Evolutionary conservation across 768 basidiomycete species (phyloP), one percentile per base, ranked within the genome.

Genomic region (Psilocybe sp.): DNA sequence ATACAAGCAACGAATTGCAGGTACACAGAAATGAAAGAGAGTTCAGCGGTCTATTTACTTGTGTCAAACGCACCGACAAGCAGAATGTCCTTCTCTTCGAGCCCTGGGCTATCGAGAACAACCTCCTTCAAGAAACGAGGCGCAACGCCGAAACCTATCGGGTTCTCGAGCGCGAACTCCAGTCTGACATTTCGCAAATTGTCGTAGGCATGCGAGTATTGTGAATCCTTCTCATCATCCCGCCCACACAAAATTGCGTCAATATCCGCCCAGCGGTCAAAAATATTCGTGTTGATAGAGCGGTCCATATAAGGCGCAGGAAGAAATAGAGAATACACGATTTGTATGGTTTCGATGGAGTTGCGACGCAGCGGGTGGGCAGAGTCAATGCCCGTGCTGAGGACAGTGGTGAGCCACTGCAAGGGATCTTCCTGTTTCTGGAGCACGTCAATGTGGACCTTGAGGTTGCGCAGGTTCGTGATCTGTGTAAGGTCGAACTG

Each of bases 221-320:
- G 37, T 16, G 41, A 49, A 10, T 46, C 38, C 31, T 28, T 36
- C 28, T 44, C 46, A 32, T 44, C 38, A 8, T 40, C 50, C 8
- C 41, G 42, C 14, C 60, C 57, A 28, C 58, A 59, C 13, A 67
- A 33, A 15, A 63, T 60, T 7, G 48, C 42, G 32, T 67, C 66
- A 10, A 66, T 61, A 3, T 58, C 60, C 15, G 51, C 47, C 64
- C 66, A 67, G 28, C 40, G 55, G 1, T 55, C 52, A 45, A 67
- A 64, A 41, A 62, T 60, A 1, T 57, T 53, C 9, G 60, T 63
- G 38, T 62, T 60, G 20, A 54, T 44, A 8, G 60, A 62, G 23
- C 57, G 58, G 47, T 67, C 63, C 61, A 67, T 65, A 49, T 65
- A 67, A 3, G 64, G 64, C 19, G 58, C 58, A 1, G 66, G 66